Percentiles rank a stretch among this genome's conserved stretches.
Conservation (phyloP, 352 stramenopile genomes). For the Globisporangium heterothallicum region DNA sequence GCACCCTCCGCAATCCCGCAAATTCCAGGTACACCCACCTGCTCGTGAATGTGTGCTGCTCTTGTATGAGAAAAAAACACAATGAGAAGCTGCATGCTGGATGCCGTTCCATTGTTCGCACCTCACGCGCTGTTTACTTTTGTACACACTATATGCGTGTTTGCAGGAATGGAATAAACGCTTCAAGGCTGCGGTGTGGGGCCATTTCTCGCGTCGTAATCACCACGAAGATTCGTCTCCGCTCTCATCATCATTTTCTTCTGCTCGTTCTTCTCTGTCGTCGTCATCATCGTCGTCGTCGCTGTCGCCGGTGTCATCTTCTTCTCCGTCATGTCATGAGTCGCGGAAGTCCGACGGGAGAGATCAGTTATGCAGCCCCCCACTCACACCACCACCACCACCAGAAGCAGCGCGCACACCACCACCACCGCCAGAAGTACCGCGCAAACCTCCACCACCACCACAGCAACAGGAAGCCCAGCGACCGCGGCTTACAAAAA, state of each 20-base stretch:
- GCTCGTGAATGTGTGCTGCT: not conserved
- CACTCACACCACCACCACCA: not conserved
- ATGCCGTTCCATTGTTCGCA: not conserved
- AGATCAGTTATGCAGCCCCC: too few relatives aligned
- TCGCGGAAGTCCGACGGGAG: not conserved
- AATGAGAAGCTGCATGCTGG: not conserved
- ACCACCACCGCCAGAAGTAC: not conserved
- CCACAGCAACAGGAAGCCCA: not conserved
- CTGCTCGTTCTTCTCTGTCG: not conserved
- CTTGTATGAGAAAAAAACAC: not conserved
- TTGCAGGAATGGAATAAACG: constrained; percentile 10
- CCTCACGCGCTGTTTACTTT: not conserved
- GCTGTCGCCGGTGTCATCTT: not conserved
- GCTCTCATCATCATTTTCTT: not conserved
- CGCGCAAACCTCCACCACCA: not conserved
- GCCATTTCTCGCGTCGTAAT: constrained; percentile 1
- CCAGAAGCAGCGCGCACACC: not conserved
- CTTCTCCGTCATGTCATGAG: not conserved
- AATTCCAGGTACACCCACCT: constrained; percentile 6
- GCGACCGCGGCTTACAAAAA: not conserved
- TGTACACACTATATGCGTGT: not conserved
- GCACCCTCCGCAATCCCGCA: not conserved
- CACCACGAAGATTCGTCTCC: not conserved
- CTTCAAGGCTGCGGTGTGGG: constrained; percentile 5
- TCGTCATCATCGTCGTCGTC: not conserved